These are phyloP conservation scores for Podaxis mareebaensis DNA, from an alignment of 768 basidiomycete species.

Conservation along the genomic window DNA sequence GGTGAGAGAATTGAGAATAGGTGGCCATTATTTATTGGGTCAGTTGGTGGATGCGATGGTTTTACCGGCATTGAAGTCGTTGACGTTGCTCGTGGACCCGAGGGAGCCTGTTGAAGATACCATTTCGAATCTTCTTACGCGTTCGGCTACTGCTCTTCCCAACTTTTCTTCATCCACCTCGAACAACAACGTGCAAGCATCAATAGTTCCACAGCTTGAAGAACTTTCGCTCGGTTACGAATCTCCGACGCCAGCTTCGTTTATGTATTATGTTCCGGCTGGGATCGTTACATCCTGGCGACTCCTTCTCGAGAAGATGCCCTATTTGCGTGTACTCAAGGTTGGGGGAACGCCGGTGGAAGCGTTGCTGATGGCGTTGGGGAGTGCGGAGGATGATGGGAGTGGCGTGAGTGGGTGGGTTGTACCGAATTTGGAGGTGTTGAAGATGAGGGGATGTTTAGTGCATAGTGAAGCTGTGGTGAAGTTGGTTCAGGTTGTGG, in stretches of 20 bases:
- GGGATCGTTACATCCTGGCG: conserved; percentile 66
- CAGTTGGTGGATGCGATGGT: conserved; percentile 62
- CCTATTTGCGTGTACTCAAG: conserved; percentile 56
- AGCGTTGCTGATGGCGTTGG: conserved; percentile 57
- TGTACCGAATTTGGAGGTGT: conserved; percentile 59
- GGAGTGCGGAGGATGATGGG: conserved; percentile 59
- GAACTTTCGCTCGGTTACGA: conserved; percentile 67
- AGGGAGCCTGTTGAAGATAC: conserved; percentile 76
- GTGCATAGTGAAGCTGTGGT: conserved; percentile 63
- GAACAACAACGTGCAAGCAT: neutral
- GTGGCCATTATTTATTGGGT: conserved; percentile 67
- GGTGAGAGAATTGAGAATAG: conserved; percentile 56
- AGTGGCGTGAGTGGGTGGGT: conserved; percentile 48
- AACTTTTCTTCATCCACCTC: neutral
- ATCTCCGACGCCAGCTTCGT: conserved; percentile 16
- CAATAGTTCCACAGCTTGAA: conserved; percentile 30
- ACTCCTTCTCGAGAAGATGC: conserved; percentile 58
- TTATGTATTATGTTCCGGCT: conserved; percentile 53
- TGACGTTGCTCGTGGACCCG: conserved; percentile 70
- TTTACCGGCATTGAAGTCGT: conserved; percentile 55
- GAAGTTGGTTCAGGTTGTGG: conserved; percentile 72
- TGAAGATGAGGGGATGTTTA: conserved; percentile 67
- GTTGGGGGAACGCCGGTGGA: conserved; percentile 70
- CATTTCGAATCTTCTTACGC: conserved; percentile 58
- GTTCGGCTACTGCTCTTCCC: conserved; percentile 54